Percentiles rank a stretch among this genome's conserved stretches.
These are phyloP conservation scores for Colletotrichum karsti DNA, from an alignment of 2,329 filamentous ascomycete genomes.

Conservation along the genomic window DNA sequence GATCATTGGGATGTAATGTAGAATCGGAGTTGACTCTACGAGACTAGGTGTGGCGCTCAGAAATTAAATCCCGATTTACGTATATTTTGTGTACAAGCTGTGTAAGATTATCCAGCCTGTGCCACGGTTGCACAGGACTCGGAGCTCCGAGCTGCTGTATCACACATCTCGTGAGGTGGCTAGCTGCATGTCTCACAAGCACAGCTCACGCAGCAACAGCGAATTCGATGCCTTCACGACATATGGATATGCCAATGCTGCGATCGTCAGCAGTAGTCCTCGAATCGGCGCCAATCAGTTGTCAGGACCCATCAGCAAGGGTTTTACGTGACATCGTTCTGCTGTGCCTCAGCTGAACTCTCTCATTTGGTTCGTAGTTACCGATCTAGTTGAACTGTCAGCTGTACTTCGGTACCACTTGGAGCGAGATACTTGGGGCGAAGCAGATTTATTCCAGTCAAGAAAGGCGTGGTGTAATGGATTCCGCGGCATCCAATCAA, in stretches of 20 bases:
- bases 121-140: too few species aligned
- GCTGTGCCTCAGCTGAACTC: background rate
- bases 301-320: background rate
- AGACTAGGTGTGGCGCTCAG: too few species aligned
- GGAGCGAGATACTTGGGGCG: background rate
- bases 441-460: background rate
- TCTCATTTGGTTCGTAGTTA: background rate
- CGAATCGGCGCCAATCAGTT: too few species aligned
- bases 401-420: background rate
- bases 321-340: background rate
- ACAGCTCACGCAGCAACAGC: background rate
- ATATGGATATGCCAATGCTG: too few species aligned
- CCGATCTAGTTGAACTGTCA: background rate
- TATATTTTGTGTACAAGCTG: constrained; percentile 54
- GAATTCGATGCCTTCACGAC: too few species aligned
- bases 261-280: too few species aligned
- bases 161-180: background rate
- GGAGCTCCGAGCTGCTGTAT: too few species aligned
- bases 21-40: too few species aligned
- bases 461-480: background rate
- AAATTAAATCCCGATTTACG: too few species aligned
- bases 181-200: background rate
- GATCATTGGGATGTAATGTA: too few species aligned
- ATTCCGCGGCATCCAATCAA: constrained; percentile 18
- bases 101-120: background rate